These are phyloP conservation scores for Penicillium capsulatum DNA, from an alignment of 2,329 filamentous ascomycete species.

Conservation along the genomic window DNA sequence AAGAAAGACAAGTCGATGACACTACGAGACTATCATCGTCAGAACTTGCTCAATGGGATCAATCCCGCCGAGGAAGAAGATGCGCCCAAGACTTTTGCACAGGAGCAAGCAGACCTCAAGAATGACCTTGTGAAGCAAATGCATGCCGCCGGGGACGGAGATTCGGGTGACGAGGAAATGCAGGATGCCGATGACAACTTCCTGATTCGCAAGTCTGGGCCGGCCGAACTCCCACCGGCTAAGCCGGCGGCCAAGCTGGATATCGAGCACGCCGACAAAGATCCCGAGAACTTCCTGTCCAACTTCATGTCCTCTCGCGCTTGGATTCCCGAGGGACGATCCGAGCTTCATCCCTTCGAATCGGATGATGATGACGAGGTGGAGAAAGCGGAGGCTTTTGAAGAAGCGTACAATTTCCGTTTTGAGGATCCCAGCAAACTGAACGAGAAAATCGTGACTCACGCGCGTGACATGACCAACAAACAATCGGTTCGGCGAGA, in stretches of 20 bases:
- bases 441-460: constrained; percentile 82
- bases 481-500: constrained; percentile 82
- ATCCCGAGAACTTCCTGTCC: constrained; percentile 88
- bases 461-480: constrained; percentile 79
- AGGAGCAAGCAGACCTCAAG: constrained; percentile 84
- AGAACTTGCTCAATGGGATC: constrained; percentile 75
- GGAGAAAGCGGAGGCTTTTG: constrained; percentile 75
- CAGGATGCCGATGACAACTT: constrained; percentile 63
- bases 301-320: constrained; percentile 92
- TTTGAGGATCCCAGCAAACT: constrained; percentile 88
- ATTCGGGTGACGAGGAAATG: constrained; percentile 43
- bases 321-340: constrained; percentile 69
- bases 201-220: constrained; percentile 65
- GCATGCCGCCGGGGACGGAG: constrained; percentile 48
- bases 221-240: constrained; percentile 35
- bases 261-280: constrained; percentile 72
- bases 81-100: constrained; percentile 66
- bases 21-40: constrained; percentile 84
- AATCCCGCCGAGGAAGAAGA: constrained; percentile 53
- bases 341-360: constrained; percentile 75
- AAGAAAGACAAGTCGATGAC: constrained; percentile 81
- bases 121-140: constrained; percentile 74
- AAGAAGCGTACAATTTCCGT: constrained; percentile 89
- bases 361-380: constrained; percentile 82
- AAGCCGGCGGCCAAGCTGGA: constrained; percentile 55